These are phyloP conservation scores for Dacryopinax primogenitus DNA, from an alignment of 768 basidiomycete species.

Conservation along the genomic window DNA sequence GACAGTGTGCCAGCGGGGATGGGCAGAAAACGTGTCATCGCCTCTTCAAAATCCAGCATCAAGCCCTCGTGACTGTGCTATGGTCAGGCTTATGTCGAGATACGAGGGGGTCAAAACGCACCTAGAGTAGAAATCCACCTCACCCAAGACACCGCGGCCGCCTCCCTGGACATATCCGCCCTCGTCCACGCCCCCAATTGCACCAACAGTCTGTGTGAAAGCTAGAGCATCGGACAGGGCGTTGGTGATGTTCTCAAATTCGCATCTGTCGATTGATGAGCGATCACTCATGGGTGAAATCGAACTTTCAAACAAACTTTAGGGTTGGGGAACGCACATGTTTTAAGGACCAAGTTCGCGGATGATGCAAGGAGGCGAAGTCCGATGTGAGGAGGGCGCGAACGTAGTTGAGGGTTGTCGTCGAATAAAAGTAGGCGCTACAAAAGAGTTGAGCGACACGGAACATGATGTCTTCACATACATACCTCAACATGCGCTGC, in stretches of 20 bases:
- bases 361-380: slow-evolving; percentile 85
- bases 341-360: slow-evolving; percentile 78
- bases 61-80: slow-evolving; percentile 71
- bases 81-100: background rate
- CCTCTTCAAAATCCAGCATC: slow-evolving; percentile 84
- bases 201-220: slow-evolving; percentile 81
- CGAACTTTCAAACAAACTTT: slow-evolving; percentile 33
- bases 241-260: slow-evolving; percentile 76
- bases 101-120: slow-evolving; percentile 22
- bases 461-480: background rate
- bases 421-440: slow-evolving; percentile 93
- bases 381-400: slow-evolving; percentile 80
- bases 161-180: slow-evolving; percentile 57
- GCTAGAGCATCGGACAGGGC: slow-evolving; percentile 83
- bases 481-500: slow-evolving; percentile 69
- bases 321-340: slow-evolving; percentile 80
- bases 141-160: slow-evolving; percentile 56
- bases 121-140: slow-evolving; percentile 93
- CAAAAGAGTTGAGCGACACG: background rate
- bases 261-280: slow-evolving; percentile 34
- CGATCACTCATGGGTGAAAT: background rate
- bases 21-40: slow-evolving; percentile 63
- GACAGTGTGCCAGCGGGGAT: slow-evolving; percentile 23
- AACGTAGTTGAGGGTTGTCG: slow-evolving; percentile 84
- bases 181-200: slow-evolving; percentile 37